phyloP scores from a whole-genome alignment of 2,329 filamentous ascomycete genomes.

The Celoporthe dispersa region DNA sequence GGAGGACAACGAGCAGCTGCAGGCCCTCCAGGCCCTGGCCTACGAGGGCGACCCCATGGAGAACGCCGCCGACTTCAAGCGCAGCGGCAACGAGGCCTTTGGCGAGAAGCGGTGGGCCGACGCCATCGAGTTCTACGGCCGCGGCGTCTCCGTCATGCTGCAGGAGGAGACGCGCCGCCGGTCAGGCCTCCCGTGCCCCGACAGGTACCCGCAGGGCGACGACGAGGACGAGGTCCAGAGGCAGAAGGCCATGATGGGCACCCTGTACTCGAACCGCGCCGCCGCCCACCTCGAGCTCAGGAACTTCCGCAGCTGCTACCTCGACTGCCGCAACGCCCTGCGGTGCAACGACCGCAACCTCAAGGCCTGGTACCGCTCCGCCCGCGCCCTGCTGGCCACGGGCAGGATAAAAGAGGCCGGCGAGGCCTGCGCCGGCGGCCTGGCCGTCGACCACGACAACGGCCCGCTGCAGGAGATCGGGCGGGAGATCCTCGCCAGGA shows the following conservation, averaged over 20 bases:
- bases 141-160: conserved; percentile 76
- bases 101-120: conserved; percentile 74
- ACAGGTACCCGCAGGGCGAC: conserved; percentile 57
- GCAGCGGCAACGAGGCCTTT: conserved; percentile 91
- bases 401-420: conserved; percentile 79
- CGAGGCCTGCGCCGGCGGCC: conserved; percentile 75
- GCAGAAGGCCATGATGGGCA: conserved; percentile 69
- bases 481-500: conserved; percentile 65
- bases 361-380: conserved; percentile 90
- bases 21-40: conserved; percentile 85
- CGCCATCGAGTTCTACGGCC: conserved; percentile 88
- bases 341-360: conserved; percentile 79
- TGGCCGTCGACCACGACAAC: conserved; percentile 74
- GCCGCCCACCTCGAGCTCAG: conserved; percentile 85
- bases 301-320: conserved; percentile 86
- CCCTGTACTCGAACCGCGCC: conserved; percentile 83
- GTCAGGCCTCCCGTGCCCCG: conserved; percentile 38
- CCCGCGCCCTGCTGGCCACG: conserved; percentile 76
- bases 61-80: conserved; percentile 82
- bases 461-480: conserved; percentile 65
- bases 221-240: conserved; percentile 59
- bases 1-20: conserved; percentile 76
- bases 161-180: conserved; percentile 63
- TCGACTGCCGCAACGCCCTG: conserved; percentile 81
- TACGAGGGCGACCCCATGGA: conserved; percentile 91